A percentile compares a stretch with the other conserved stretches of the same genome.
Evolutionary conservation across 176 grass and related monocot species (phyloP).

Genomic region (Ensete ventricosum): DNA sequence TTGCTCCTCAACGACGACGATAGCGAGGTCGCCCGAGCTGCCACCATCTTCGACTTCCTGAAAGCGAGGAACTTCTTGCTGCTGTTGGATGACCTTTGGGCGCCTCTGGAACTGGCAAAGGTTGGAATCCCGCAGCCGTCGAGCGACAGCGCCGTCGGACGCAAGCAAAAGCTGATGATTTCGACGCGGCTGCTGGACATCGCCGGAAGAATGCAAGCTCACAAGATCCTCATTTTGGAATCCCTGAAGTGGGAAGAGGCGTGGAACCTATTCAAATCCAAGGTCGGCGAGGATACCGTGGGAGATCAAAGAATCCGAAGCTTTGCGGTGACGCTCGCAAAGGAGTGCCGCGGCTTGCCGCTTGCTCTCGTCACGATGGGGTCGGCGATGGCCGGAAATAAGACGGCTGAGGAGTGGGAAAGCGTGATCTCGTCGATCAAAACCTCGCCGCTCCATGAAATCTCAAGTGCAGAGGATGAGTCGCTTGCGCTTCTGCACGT

Average conservation of each 20-base stretch:
- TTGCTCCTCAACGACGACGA: slow-evolving; percentile 24
- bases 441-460: slow-evolving; percentile 20
- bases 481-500: slow-evolving; percentile 1
- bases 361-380: slow-evolving; percentile 34
- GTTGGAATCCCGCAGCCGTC: slow-evolving; percentile 33
- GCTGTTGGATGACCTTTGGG: slow-evolving; percentile 49
- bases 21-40: slow-evolving; percentile 36
- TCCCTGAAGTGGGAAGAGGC: slow-evolving; percentile 28
- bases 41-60: slow-evolving; percentile 35
- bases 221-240: slow-evolving; percentile 20
- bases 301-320: slow-evolving; percentile 27
- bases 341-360: slow-evolving; percentile 34
- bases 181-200: slow-evolving; percentile 26
- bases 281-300: slow-evolving; percentile 18
- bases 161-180: slow-evolving; percentile 35
- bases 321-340: slow-evolving; percentile 24
- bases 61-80: slow-evolving; percentile 46
- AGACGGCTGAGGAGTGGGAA: slow-evolving; percentile 27
- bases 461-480: slow-evolving; percentile 32
- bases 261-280: slow-evolving; percentile 35
- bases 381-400: slow-evolving; percentile 32
- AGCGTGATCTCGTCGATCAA: slow-evolving; percentile 29
- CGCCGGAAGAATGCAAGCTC: slow-evolving; percentile 29
- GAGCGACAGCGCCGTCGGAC: background rate
- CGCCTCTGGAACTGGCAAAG: slow-evolving; percentile 24